phyloP scores from a whole-genome alignment of 2,329 filamentous ascomycete species.

The Penicillium vulpinum region DNA sequence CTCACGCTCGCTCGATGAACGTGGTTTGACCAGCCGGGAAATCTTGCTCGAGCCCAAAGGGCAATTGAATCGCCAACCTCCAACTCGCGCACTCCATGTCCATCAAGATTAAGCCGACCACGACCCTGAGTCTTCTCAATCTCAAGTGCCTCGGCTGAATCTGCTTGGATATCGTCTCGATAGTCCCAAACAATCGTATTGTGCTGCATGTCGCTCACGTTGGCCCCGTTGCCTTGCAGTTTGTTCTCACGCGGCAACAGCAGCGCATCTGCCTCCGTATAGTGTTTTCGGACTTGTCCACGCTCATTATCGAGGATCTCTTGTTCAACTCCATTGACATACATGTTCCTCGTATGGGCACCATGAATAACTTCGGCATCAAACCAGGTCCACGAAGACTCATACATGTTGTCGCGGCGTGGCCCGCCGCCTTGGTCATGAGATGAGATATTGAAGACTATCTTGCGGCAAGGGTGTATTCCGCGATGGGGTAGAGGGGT shows the following conservation, averaged over 20 bases:
- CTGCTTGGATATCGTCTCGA: conserved; percentile 29
- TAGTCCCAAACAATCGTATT: conserved; percentile 39
- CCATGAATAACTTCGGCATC: conserved; percentile 35
- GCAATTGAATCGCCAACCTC: conserved; percentile 39
- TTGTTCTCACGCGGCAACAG: conserved; percentile 31
- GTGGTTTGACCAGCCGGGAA: conserved; percentile 39
- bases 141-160: conserved; percentile 35
- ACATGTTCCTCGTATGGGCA: conserved; percentile 24
- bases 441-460: conserved; percentile 37
- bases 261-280: conserved; percentile 26
- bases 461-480: conserved; percentile 41
- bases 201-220: conserved; percentile 20
- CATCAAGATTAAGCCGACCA: conserved; percentile 38
- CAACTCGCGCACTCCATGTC: conserved; percentile 35
- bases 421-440: conserved; percentile 38
- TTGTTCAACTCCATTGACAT: conserved; percentile 15
- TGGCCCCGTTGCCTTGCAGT: conserved; percentile 35
- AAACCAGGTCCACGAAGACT: conserved; percentile 42
- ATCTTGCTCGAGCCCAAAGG: conserved; percentile 41
- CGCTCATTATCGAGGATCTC: conserved; percentile 19
- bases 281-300: conserved; percentile 14
- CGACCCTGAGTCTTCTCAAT: conserved; percentile 34
- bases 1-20: conserved; percentile 33
- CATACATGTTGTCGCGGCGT: conserved; percentile 25
- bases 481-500: conserved; percentile 36